Evolutionary conservation across 164 flowering plant genomes (phyloP), one percentile per base, ranked within the genome.

Genomic region (Vitis riparia): DNA sequence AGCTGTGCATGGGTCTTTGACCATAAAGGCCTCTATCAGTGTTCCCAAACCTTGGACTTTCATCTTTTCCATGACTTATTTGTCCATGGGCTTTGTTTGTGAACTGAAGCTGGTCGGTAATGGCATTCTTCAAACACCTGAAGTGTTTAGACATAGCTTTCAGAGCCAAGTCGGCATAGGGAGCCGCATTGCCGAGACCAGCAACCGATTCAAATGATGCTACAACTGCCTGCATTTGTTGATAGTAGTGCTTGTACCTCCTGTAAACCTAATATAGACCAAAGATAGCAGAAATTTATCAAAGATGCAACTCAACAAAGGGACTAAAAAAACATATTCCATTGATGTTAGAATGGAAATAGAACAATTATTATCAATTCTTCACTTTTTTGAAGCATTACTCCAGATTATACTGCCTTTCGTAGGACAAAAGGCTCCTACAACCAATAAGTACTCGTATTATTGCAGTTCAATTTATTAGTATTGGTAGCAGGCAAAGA

Each of bases 201-300:
- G 92, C 84, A 72, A 91, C 94, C 58, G 88, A 86, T 69, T 92
- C 98, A 62, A 92, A 92, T n/a, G 98, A 87, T 4, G 87, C 73
- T 8, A 88, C 83, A 23, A 86, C 95, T 11, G 83, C 80, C 59
- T 87, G 96, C 85, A 88, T 81, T 63, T 92, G 98, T 67, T 90
- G 91, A 71, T 85, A 84, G 76, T 91, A 91, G 51, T 83, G 89
- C 79, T 81, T 92, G 82, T 92, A 91, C 73, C 90, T 83, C 82
- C 80, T 78, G 79, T 82, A 92, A 29, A 91, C 91, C 97, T 92
- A 60, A 49, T 29, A 27, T 7, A 48, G 16, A 60, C 3, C 2
- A 8, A 51, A 64, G 52, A n/a, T 9, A 44, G 3, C 6, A 16
- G 3, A 19, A 11, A 10, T 16, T 14, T 52, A 56, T 10, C 16